phyloP scores from a whole-genome alignment of 495 filamentous ascomycete genomes.

The Neurospora discreta region DNA sequence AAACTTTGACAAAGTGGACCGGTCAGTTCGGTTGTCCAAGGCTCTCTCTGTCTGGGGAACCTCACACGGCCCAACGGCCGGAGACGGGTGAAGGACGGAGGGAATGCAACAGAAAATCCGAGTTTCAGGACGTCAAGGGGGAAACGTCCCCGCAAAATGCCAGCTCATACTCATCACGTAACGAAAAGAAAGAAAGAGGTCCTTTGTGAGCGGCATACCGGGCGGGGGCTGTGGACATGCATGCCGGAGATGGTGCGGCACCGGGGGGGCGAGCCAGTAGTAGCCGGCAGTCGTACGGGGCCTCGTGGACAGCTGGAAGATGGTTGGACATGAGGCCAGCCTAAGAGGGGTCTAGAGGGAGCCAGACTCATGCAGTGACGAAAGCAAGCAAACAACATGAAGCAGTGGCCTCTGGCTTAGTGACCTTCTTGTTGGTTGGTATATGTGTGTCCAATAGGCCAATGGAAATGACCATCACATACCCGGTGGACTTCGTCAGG shows the following conservation, averaged over 20 bases:
- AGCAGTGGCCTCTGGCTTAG: background rate
- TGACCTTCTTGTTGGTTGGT: background rate
- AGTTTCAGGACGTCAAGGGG: background rate
- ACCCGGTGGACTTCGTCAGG: background rate
- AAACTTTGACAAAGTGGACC: background rate
- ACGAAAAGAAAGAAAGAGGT: background rate
- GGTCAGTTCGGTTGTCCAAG: background rate
- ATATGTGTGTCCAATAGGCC: background rate
- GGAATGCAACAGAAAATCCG: background rate
- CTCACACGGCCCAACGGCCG: background rate
- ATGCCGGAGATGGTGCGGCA: background rate
- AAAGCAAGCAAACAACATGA: background rate
- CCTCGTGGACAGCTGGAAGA: background rate
- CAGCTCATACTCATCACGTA: background rate
- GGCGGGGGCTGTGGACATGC: background rate
- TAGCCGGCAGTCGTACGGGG: background rate
- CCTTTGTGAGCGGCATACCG: background rate
- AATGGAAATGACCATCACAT: background rate
- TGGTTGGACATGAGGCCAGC: background rate
- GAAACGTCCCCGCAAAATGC: background rate
- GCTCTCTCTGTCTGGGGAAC: background rate
- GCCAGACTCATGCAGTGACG: background rate
- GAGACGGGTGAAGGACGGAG: background rate
- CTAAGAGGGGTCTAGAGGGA: background rate
- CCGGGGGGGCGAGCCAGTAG: background rate